Conservation (phyloP, 2,329 filamentous ascomycete species). For the Arthrobotrys sinensis region DNA sequence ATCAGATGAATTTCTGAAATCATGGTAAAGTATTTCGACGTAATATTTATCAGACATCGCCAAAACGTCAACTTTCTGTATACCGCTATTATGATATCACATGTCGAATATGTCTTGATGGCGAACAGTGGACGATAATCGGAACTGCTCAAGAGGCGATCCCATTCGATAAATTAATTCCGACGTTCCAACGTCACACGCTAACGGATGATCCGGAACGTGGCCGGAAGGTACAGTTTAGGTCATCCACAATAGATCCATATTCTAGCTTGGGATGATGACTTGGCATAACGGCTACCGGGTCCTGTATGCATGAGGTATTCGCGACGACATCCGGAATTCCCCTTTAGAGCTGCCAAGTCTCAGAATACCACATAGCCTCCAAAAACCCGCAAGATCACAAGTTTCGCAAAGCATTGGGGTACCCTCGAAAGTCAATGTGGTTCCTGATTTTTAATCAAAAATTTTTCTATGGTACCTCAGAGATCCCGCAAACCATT, state of each 20-base stretch:
- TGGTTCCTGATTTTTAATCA: background rate
- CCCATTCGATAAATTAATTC: too few species aligned
- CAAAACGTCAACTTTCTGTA: background rate
- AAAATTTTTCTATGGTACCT: background rate
- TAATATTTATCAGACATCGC: background rate
- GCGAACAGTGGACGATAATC: background rate
- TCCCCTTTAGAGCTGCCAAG: constrained; percentile 18
- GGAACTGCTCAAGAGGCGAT: background rate
- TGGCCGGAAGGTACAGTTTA: background rate
- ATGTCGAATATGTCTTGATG: background rate
- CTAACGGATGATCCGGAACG: constrained; percentile 14
- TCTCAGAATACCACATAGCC: constrained; percentile 23
- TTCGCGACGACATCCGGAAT: constrained; percentile 21
- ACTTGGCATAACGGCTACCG: background rate
- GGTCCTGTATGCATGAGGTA: background rate
- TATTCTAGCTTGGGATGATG: background rate
- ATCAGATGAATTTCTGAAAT: too few species aligned
- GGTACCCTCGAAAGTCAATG: background rate
- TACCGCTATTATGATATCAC: background rate
- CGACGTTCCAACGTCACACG: constrained; percentile 7
- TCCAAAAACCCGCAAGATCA: background rate
- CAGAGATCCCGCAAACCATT: too few species aligned
- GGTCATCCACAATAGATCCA: background rate
- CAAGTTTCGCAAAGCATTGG: background rate
- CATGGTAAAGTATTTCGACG: background rate